phyloP scores from a whole-genome alignment of 1,284 basidiomycete species.

The Thecaphora thlaspeos region DNA sequence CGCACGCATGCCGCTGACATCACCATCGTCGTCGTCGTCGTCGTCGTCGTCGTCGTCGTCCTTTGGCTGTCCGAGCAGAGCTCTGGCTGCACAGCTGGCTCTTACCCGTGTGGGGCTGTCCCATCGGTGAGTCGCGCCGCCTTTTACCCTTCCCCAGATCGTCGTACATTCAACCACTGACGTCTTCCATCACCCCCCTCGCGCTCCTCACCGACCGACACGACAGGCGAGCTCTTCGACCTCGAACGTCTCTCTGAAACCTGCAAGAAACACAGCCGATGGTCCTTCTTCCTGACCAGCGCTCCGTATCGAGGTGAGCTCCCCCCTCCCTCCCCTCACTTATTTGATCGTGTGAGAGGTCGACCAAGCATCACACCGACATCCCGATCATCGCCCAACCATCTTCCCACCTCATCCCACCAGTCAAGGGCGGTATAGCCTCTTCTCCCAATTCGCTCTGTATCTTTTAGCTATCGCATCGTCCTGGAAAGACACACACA shows the following conservation, averaged over 20 bases:
- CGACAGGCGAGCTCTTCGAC: slow-evolving; percentile 22
- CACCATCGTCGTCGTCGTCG: no score
- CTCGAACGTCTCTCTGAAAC: slow-evolving; percentile 22
- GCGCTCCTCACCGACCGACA: neutral
- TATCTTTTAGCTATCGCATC: slow-evolving; percentile 13
- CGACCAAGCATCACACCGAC: no score
- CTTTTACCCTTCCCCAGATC: neutral
- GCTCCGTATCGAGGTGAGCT: slow-evolving; percentile 25
- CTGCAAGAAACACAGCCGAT: slow-evolving; percentile 24
- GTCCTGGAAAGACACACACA: neutral
- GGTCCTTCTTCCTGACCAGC: slow-evolving; percentile 34
- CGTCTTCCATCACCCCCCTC: no score
- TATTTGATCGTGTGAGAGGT: no score
- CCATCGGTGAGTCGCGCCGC: slow-evolving; percentile 7
- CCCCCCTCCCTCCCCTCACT: neutral
- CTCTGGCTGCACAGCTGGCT: slow-evolving; percentile 34
- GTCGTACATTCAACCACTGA: neutral
- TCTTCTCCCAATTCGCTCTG: slow-evolving; percentile 30
- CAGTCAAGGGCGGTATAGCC: slow-evolving; percentile 35
- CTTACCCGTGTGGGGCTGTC: slow-evolving; percentile 29
- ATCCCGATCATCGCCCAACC: neutral
- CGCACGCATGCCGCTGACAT: no score
- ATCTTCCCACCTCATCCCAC: neutral
- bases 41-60: no score
- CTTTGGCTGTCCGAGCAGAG: no score